Percentiles rank a stretch among this genome's conserved stretches.
Conservation (phyloP, 2,329 filamentous ascomycete genomes). For the Arthroderma sp. region DNA sequence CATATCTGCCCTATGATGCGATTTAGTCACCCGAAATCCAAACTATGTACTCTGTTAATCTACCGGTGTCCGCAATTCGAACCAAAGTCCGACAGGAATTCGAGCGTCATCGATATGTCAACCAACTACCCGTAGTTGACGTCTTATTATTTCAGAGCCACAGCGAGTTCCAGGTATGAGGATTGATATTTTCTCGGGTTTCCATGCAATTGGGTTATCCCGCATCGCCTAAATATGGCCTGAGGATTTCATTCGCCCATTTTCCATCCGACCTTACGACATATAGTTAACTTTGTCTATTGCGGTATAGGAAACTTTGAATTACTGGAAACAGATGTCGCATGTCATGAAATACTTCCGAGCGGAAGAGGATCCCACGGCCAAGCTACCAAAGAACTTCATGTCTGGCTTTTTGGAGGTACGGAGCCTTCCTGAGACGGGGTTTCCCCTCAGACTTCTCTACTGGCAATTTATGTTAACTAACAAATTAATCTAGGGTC, state of each 20-base stretch:
- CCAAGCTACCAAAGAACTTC: conserved; percentile 73
- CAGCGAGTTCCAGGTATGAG: conserved; percentile 78
- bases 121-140: conserved; percentile 76
- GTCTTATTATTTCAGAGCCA: conserved; percentile 83
- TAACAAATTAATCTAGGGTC: conserved; percentile 9
- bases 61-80: conserved; percentile 75
- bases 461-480: neutral
- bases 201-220: too few relatives aligned
- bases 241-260: too few relatives aligned
- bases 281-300: conserved; percentile 4
- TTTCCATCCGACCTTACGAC: too few relatives aligned
- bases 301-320: conserved; percentile 70
- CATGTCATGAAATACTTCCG: conserved; percentile 97
- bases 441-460: conserved; percentile 10
- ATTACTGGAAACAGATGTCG: conserved; percentile 96
- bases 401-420: conserved; percentile 94
- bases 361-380: conserved; percentile 64
- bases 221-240: too few relatives aligned
- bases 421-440: conserved; percentile 20
- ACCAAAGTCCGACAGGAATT: conserved; percentile 95
- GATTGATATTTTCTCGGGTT: too few relatives aligned
- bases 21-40: conserved; percentile 86
- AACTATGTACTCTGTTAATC: conserved; percentile 86
- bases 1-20: too few relatives aligned
- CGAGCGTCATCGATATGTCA: conserved; percentile 86